Evolutionary conservation across 1,284 basidiomycete species (phyloP).

Genomic region (Erythrobasidium hasegawianum): DNA sequence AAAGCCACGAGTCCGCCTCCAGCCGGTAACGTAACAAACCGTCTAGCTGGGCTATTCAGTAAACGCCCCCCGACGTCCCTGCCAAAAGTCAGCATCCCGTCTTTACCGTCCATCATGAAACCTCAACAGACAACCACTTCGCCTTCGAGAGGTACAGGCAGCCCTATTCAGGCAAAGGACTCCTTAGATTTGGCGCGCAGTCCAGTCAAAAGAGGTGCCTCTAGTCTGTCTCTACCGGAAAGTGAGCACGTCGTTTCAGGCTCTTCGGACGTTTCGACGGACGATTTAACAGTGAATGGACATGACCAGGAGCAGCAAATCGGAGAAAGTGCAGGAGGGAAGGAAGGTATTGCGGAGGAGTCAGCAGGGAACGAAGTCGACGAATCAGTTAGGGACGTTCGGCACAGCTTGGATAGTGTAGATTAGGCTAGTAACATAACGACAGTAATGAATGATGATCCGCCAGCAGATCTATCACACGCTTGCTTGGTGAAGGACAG

Average conservation of each 20-base stretch:
- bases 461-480: neutral
- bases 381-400: too few relatives aligned
- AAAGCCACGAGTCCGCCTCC: neutral
- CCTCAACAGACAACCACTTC: neutral
- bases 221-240: neutral
- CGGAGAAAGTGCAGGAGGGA: neutral
- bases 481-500: neutral
- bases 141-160: too few relatives aligned
- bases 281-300: neutral
- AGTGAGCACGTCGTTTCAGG: neutral
- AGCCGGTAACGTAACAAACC: slow-evolving; percentile 24
- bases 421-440: too few relatives aligned
- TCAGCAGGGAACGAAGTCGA: too few relatives aligned
- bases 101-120: neutral
- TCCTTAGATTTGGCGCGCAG: too few relatives aligned
- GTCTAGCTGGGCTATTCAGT: slow-evolving; percentile 29
- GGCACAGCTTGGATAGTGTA: too few relatives aligned
- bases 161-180: too few relatives aligned
- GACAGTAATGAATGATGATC: too few relatives aligned
- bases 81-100: neutral
- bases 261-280: neutral
- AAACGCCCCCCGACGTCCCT: slow-evolving; percentile 7
- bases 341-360: too few relatives aligned
- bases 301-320: neutral
- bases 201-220: neutral